Evolutionary conservation across 2,329 filamentous ascomycete genomes (phyloP).

Genomic region (Colletotrichum cereale): DNA sequence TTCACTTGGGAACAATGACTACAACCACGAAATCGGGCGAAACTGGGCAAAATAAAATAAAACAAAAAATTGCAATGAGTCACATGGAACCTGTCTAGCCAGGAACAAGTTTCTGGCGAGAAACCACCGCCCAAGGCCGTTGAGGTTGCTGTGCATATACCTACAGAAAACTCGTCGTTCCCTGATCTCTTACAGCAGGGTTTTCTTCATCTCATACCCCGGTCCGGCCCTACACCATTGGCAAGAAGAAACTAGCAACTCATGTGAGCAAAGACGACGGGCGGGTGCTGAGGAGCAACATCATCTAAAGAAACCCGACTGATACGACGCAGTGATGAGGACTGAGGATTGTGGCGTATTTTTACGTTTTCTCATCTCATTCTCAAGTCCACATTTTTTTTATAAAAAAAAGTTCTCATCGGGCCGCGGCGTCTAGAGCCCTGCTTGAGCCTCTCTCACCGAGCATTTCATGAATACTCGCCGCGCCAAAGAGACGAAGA

Average conservation of each 20-base stretch:
- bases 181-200: constrained; percentile 13
- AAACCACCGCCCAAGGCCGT: not conserved
- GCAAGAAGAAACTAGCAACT: constrained; percentile 1
- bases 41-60: not conserved
- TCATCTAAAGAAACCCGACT: not conserved
- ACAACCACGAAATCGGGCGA: not conserved
- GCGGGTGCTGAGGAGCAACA: constrained; percentile 2
- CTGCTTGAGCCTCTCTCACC: not conserved
- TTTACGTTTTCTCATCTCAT: not conserved
- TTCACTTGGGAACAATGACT: not conserved
- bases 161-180: not conserved
- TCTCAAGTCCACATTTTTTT: not conserved
- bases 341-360: not conserved
- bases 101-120: too few relatives aligned
- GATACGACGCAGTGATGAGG: not conserved
- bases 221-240: constrained; percentile 23
- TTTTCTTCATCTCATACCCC: constrained; percentile 19
- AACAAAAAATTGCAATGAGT: not conserved
- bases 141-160: not conserved
- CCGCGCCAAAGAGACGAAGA: too few relatives aligned
- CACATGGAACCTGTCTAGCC: too few relatives aligned
- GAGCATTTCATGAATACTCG: constrained; percentile 2
- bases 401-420: not conserved
- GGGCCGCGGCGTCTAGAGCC: not conserved
- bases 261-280: constrained; percentile 12